These are phyloP conservation scores for Penicillium sp. DNA, from an alignment of 2,329 filamentous ascomycete species.

Conservation along the genomic window DNA sequence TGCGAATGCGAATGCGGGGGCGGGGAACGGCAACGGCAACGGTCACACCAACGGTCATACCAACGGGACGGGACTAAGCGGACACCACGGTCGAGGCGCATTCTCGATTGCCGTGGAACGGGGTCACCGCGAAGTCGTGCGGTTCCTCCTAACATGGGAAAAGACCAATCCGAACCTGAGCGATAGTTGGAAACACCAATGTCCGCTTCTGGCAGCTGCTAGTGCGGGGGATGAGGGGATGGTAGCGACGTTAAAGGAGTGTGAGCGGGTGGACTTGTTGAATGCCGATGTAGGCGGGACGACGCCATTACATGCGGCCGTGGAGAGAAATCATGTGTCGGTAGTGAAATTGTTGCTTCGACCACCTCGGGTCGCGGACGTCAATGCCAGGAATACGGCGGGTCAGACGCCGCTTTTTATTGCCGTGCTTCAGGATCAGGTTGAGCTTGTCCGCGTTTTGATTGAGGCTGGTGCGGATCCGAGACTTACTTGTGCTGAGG, in stretches of 20 bases:
- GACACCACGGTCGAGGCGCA: constrained; percentile 18
- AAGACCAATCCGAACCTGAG: constrained; percentile 25
- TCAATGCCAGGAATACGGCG: constrained; percentile 21
- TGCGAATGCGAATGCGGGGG: background rate
- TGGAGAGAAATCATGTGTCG: constrained; percentile 7
- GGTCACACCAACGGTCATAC: background rate
- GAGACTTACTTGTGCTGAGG: constrained; percentile 4
- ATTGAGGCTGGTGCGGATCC: constrained; percentile 18
- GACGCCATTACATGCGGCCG: constrained; percentile 23
- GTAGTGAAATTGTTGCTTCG: constrained; percentile 16
- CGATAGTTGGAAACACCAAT: constrained; percentile 24
- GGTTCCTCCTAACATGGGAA: constrained; percentile 19
- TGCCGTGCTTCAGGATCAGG: constrained; percentile 19
- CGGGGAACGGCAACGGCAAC: constrained; percentile 1
- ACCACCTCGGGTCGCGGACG: constrained; percentile 15
- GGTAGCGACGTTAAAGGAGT: constrained; percentile 16
- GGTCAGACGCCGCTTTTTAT: constrained; percentile 23
- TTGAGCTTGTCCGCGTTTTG: constrained; percentile 17
- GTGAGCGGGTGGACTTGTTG: constrained; percentile 21
- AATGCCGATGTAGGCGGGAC: constrained; percentile 22
- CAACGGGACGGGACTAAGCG: background rate
- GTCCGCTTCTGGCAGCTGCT: constrained; percentile 23
- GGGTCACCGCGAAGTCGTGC: constrained; percentile 18
- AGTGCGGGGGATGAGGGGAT: constrained; percentile 15
- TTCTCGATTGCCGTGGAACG: constrained; percentile 25